Evolutionary conservation across 1,284 basidiomycete genomes (phyloP).

Genomic region (Exsudoporus floridanus): DNA sequence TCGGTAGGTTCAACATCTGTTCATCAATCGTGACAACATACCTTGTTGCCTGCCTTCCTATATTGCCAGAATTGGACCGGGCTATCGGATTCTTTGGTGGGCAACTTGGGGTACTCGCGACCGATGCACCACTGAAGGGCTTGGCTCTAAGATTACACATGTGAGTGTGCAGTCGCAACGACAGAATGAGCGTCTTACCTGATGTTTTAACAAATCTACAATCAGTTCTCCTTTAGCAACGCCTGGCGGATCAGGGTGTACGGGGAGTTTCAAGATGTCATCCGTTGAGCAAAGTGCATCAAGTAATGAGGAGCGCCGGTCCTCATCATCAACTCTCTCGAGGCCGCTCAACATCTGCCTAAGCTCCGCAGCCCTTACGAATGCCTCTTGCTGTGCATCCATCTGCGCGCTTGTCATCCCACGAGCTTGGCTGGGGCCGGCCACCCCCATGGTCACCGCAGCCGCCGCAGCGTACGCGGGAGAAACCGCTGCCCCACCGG

Average conservation of each 20-base stretch:
- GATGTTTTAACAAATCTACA: constrained; percentile 77
- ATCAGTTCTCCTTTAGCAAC: constrained; percentile 59
- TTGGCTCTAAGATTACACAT: constrained; percentile 52
- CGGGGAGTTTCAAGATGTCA: constrained; percentile 66
- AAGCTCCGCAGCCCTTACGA: constrained; percentile 64
- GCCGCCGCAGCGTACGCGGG: constrained; percentile 12
- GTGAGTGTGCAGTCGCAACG: constrained; percentile 3
- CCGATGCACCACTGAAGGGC: constrained; percentile 78
- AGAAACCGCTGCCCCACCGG: not conserved
- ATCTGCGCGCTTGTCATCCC: constrained; percentile 30
- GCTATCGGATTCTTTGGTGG: constrained; percentile 60
- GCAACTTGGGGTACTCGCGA: constrained; percentile 72
- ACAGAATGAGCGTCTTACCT: constrained; percentile 45
- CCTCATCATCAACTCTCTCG: constrained; percentile 77
- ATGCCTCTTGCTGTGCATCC: constrained; percentile 43
- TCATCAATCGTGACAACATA: constrained; percentile 28
- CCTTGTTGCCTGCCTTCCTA: constrained; percentile 54
- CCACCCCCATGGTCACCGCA: constrained; percentile 19
- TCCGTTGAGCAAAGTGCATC: constrained; percentile 67
- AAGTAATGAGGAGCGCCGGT: constrained; percentile 64
- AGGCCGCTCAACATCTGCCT: constrained; percentile 61
- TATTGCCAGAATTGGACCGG: constrained; percentile 88
- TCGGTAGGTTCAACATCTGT: not conserved
- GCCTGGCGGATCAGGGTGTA: constrained; percentile 68
- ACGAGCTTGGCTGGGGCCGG: constrained; percentile 21